Conservation (phyloP, 441 rosid species). For the Erysimum pusillum region DNA sequence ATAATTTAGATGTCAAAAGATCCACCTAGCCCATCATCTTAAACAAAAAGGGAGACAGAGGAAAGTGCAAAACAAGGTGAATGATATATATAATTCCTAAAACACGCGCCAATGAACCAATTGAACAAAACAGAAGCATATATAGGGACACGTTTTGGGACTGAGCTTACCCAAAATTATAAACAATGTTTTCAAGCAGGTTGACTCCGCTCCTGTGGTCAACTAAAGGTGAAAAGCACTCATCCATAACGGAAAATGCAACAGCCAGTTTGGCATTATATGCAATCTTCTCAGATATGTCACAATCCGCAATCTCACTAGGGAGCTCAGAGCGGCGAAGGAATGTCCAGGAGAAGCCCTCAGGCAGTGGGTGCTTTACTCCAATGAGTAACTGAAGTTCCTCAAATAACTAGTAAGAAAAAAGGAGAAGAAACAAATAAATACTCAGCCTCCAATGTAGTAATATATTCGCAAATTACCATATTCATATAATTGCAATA, state of each 20-base stretch:
- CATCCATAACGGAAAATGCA: conserved; percentile 90
- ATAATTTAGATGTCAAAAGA: not conserved
- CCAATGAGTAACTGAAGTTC: conserved; percentile 75
- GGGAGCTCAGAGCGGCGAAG: conserved; percentile 73
- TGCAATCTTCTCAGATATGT: conserved; percentile 64
- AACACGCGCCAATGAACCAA: conserved; percentile 23
- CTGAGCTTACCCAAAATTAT: conserved; percentile 78
- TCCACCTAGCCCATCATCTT: conserved; percentile 17
- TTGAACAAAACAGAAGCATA: conserved; percentile 28
- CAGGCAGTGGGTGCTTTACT: conserved; percentile 81
- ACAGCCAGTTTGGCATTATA: conserved; percentile 92
- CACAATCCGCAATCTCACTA: conserved; percentile 59
- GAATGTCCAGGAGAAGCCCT: conserved; percentile 87
- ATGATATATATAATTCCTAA: not conserved
- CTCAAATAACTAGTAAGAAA: conserved; percentile 62
- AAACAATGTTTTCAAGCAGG: conserved; percentile 86
- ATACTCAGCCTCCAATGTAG: not conserved
- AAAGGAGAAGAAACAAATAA: conserved; percentile 25
- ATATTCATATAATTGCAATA: not conserved
- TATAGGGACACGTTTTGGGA: not conserved
- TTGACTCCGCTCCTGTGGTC: conserved; percentile 91
- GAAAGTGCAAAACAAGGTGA: not conserved
- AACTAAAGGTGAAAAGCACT: conserved; percentile 86
- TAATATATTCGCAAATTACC: conserved; percentile 3
- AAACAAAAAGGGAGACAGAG: not conserved